A percentile compares a stretch with the other conserved stretches of the same genome.
Conservation (phyloP, 1,284 basidiomycete genomes). For the Moesziomyces sp. region DNA sequence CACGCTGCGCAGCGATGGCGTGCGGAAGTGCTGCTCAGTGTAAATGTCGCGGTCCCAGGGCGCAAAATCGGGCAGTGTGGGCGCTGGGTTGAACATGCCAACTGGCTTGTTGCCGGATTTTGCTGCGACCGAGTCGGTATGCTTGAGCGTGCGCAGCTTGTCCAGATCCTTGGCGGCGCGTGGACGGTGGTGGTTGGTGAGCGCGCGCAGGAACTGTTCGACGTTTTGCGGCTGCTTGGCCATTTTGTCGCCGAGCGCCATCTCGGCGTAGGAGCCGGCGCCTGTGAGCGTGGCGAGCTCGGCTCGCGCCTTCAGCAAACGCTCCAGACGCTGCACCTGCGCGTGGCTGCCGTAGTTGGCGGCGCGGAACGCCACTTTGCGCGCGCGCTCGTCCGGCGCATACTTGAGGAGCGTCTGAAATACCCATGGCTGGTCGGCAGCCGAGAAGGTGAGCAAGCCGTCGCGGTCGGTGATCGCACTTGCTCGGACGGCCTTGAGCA, state of each 20-base stretch:
- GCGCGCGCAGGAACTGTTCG: constrained; percentile 55
- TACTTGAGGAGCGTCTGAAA: constrained; percentile 91
- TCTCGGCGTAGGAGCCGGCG: constrained; percentile 57
- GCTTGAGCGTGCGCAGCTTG: constrained; percentile 54
- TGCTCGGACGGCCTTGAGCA: constrained; percentile 27
- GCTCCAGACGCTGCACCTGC: constrained; percentile 60
- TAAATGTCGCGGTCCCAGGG: constrained; percentile 66
- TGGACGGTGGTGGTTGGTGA: constrained; percentile 57
- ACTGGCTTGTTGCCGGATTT: not conserved
- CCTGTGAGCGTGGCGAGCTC: constrained; percentile 64
- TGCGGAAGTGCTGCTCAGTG: constrained; percentile 54
- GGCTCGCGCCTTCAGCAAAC: constrained; percentile 53
- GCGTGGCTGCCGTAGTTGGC: constrained; percentile 52
- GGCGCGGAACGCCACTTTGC: constrained; percentile 77
- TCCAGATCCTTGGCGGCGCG: constrained; percentile 48
- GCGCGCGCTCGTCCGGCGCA: constrained; percentile 80
- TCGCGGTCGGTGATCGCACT: constrained; percentile 22
- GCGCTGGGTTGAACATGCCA: constrained; percentile 17
- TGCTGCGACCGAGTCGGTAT: not conserved
- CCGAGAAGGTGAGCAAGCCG: constrained; percentile 41
- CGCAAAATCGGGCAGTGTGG: constrained; percentile 20
- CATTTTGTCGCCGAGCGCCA: constrained; percentile 67
- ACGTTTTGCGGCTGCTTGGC: constrained; percentile 60
- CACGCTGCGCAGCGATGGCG: constrained; percentile 32
- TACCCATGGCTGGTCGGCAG: constrained; percentile 75